Base-by-base conservation (phyloP, 106 monocot species). In the Chionographis japonica region DNA sequence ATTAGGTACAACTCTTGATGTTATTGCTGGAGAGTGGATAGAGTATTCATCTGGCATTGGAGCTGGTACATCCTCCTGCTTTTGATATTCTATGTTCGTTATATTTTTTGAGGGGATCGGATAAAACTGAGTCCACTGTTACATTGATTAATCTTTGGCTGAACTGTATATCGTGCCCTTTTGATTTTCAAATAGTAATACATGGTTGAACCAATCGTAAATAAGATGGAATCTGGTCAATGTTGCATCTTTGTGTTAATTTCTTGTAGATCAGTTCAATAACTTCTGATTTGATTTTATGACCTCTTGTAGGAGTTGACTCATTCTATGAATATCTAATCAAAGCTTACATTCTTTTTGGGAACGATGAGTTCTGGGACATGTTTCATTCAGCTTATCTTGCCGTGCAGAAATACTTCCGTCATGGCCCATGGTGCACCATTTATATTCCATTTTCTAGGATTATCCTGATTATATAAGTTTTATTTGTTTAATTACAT, bases 251-350 rank as follows among this genome's bases (percentile, higher is more conserved):
- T 58, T 51, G 9, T n/a, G 52, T 40, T 19, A 16, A 4, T 68
- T 9, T 56, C 12, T 62, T 19, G 16, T 19, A 40, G 39, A 39
- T 8, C 8, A 40, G 40, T 40, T 19, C 14, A 5, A 15, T 12
- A 12, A 8, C 17, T 37, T 55, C 49, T 66, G 49, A 50, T 40
- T 43, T 66, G 13, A 13, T 40, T 3, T 55, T 61, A 1, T 60
- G 1, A 67, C 42, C 55, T 27, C 19, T 74, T 87, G 67, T 69
- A 94, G 94, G 94, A 40, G 90, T 94, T 85, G 94, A 94, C 77
- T 94, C 94, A 64, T 94, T 88, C 78, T 94, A 94, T 75, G 94
- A 94, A 72, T 94, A 94, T 81, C 62, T 94, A 60, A 62, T 94
- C 27, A 94, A 94, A 77, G 94, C 88, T 6, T 90, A 94, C 58